Conservation (phyloP, 169 alveolate species). For the Cryptosporidium tyzzeri region DNA sequence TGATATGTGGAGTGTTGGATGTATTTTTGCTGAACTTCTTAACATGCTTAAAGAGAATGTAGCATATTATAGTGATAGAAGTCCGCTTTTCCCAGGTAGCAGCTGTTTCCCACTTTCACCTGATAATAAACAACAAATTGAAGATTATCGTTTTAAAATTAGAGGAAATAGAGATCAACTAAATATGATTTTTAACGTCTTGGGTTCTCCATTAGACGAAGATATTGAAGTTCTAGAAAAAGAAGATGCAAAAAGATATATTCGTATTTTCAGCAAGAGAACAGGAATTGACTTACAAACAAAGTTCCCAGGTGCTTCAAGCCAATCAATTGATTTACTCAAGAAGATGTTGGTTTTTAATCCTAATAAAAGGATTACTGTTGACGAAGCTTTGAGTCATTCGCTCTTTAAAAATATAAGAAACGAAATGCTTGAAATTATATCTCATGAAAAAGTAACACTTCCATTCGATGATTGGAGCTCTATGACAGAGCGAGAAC, state of each 20-base stretch:
- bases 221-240: conserved; percentile 90
- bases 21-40: conserved; percentile 95
- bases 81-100: conserved; percentile 97
- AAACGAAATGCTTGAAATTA: conserved; percentile 77
- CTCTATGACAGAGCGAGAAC: conserved; percentile 90
- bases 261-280: conserved; percentile 85
- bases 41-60: conserved; percentile 94
- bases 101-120: conserved; percentile 97
- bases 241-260: conserved; percentile 88
- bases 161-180: conserved; percentile 94
- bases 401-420: conserved; percentile 91
- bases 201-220: conserved; percentile 97
- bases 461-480: conserved; percentile 93
- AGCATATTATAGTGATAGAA: conserved; percentile 93
- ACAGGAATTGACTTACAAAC: conserved; percentile 83
- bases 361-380: conserved; percentile 92
- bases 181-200: conserved; percentile 93
- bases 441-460: conserved; percentile 79
- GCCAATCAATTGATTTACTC: conserved; percentile 91
- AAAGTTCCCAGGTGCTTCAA: conserved; percentile 88
- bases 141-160: conserved; percentile 82
- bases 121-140: conserved; percentile 87
- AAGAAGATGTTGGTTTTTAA: conserved; percentile 92
- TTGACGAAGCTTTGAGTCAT: conserved; percentile 92
- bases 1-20: conserved; percentile 98